Evolutionary conservation across 768 basidiomycete genomes (phyloP).

Genomic region (Dentipellis fragilis): DNA sequence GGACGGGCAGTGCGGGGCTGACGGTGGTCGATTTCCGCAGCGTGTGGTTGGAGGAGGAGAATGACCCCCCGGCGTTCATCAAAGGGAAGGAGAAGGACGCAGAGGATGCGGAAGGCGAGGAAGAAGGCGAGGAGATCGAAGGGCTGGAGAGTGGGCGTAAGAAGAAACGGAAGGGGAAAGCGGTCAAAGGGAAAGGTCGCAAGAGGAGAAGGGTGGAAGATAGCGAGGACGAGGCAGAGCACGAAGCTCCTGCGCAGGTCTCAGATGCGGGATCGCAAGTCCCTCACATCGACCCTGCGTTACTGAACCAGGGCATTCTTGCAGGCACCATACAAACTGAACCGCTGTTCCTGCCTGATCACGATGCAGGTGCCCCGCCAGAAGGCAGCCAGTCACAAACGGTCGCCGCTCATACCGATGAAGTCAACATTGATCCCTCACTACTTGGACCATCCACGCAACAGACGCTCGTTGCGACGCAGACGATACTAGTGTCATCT

Average conservation of each 20-base stretch:
- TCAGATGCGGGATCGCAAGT: conserved; percentile 18
- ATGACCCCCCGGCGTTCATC: conserved; percentile 85
- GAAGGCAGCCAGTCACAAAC: not conserved
- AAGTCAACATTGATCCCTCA: conserved; percentile 46
- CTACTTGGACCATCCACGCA: conserved; percentile 22
- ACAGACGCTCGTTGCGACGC: conserved; percentile 10
- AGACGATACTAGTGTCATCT: not conserved
- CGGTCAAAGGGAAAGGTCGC: conserved; percentile 24
- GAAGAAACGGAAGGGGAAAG: conserved; percentile 20
- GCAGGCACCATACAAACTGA: conserved; percentile 34
- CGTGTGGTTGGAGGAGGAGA: conserved; percentile 86
- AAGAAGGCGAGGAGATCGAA: conserved; percentile 29
- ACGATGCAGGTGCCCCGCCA: conserved; percentile 25
- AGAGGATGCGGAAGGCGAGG: conserved; percentile 29
- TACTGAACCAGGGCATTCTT: conserved; percentile 63
- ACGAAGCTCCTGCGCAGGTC: conserved; percentile 4
- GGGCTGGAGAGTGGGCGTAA: conserved; percentile 21
- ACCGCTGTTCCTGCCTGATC: conserved; percentile 27
- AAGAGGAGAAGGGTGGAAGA: conserved; percentile 25
- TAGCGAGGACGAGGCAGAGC: conserved; percentile 27
- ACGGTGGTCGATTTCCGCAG: conserved; percentile 85
- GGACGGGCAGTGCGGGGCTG: conserved; percentile 74
- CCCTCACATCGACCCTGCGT: conserved; percentile 38
- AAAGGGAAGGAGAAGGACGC: conserved; percentile 67
- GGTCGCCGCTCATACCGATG: not conserved